Percentiles rank a stretch among this genome's conserved stretches.
Evolutionary conservation across 495 filamentous ascomycete genomes (phyloP).

Genomic region (Usnea hakonensis): DNA sequence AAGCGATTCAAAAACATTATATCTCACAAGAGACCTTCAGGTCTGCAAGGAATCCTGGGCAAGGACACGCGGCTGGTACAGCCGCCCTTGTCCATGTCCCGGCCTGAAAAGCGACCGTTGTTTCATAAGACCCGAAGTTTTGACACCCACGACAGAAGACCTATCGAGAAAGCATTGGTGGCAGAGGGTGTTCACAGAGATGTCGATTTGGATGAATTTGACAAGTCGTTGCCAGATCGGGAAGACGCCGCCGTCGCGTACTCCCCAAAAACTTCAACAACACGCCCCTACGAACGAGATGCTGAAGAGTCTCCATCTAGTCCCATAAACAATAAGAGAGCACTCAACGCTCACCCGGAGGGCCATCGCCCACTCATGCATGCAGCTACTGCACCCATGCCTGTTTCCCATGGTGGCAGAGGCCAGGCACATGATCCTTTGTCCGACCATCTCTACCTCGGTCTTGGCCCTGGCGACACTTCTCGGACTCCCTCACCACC

Average conservation of each 20-base stretch:
- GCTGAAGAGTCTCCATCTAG: constrained; percentile 4
- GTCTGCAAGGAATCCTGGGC: constrained; percentile 51
- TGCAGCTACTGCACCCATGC: constrained; percentile 19
- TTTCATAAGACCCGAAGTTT: constrained; percentile 38
- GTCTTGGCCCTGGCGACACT: constrained; percentile 53
- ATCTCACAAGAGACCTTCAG: constrained; percentile 36
- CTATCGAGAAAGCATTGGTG: constrained; percentile 41
- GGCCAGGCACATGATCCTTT: constrained; percentile 61
- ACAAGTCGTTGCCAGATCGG: constrained; percentile 11
- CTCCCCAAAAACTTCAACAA: constrained; percentile 17
- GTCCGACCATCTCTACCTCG: constrained; percentile 57
- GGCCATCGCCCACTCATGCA: constrained; percentile 14
- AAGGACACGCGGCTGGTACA: constrained; percentile 48
- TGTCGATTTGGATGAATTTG: constrained; percentile 12
- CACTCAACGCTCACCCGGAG: constrained; percentile 22
- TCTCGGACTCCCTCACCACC: constrained; percentile 27
- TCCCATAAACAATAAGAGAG: constrained; percentile 13
- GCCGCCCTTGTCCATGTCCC: constrained; percentile 49
- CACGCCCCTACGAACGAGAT: constrained; percentile 18
- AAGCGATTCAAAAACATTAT: constrained; percentile 69
- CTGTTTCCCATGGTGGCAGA: constrained; percentile 33
- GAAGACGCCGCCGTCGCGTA: constrained; percentile 17
- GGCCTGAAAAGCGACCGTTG: constrained; percentile 32
- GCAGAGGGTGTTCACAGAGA: constrained; percentile 41
- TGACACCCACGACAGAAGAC: constrained; percentile 44